Base-by-base conservation (phyloP, 495 filamentous ascomycete genomes). In the Aspergillus homomorphus region DNA sequence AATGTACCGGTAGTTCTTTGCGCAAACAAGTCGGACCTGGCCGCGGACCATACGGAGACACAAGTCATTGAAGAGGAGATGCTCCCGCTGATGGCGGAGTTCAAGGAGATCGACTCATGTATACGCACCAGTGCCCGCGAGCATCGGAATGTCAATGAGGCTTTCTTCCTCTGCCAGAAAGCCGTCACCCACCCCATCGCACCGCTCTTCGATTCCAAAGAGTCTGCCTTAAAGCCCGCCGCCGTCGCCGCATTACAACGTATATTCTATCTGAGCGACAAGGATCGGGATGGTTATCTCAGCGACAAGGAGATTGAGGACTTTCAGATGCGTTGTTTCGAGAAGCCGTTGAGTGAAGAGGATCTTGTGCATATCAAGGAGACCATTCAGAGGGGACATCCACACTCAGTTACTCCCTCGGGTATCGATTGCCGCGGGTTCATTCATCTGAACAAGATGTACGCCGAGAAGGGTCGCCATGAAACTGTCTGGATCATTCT, bases 141-240 rank as follows among this genome's bases (percentile, higher is more conserved):
- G 67, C 89, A 96, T 64, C 87, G 89, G 57, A 98, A 98, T 74
- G 88, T 98, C 60, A 96, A 96, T 65, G 93, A 98, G 73, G 90
- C 91, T 19, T 96, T 98, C 72, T 96, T 95, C 68, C 83, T 98
- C 23, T 98, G 95, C 69, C 93, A 98, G 66, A 96, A 96, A 66
- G 94, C 94, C n/a, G 92, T 98, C 59, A 97, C 92, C 7, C 92
- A 98, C 69, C 94, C 94, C 6, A 95, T 98, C 64, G 94, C 94
- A 4, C 95, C 94, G 5, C 80, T 98, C 28, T 98, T 92, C 66
- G 94, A 98, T 73, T 89, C 94, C 30, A 98, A 97, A 73, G 95
- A 98, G 60, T 82, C 85, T 4, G 82, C 84, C 54, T 75, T 98
- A 28, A 98, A 98, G 72, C 91, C 91, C 1, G 89, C 89, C 2